Conservation (phyloP, 192 early-diverging fungal species). For the Coemansia sp. region DNA sequence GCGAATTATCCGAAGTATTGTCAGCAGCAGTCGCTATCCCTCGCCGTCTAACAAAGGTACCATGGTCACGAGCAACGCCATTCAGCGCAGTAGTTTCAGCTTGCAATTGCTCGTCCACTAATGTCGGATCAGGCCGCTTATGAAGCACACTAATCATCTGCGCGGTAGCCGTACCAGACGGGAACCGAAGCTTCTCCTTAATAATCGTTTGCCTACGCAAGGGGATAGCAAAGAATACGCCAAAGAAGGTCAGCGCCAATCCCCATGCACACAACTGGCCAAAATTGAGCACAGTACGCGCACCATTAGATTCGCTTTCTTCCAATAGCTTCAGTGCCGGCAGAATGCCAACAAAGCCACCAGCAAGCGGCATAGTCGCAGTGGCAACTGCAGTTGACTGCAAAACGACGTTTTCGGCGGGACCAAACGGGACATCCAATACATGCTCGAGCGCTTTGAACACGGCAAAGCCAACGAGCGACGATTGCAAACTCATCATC, state of each 20-base stretch:
- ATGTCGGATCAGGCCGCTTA: constrained; percentile 59
- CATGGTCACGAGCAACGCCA: not conserved
- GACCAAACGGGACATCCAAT: constrained; percentile 62
- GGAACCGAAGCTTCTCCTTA: constrained; percentile 80
- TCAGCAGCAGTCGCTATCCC: not conserved
- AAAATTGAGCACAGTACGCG: constrained; percentile 57
- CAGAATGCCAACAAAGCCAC: constrained; percentile 80
- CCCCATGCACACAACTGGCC: constrained; percentile 73
- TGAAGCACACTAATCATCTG: constrained; percentile 80
- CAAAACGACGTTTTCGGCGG: constrained; percentile 84
- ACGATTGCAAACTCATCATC: constrained; percentile 78
- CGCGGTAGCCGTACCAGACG: constrained; percentile 85
- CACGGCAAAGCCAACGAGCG: constrained; percentile 78
- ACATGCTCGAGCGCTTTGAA: constrained; percentile 65
- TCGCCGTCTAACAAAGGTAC: not conserved
- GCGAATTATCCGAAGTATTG: not conserved
- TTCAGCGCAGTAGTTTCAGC: not conserved
- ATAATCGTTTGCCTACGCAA: constrained; percentile 79
- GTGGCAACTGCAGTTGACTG: constrained; percentile 85
- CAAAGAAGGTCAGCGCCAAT: constrained; percentile 80
- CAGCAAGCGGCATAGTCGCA: constrained; percentile 82
- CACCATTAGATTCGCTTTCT: constrained; percentile 57
- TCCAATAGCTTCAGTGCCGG: constrained; percentile 78
- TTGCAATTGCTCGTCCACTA: constrained; percentile 23
- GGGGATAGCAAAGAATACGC: constrained; percentile 89